Percentiles rank a stretch among this genome's conserved stretches.
These are phyloP conservation scores for Apium graveolens DNA, from an alignment of 129 eudicot genomes.

Conservation along the genomic window DNA sequence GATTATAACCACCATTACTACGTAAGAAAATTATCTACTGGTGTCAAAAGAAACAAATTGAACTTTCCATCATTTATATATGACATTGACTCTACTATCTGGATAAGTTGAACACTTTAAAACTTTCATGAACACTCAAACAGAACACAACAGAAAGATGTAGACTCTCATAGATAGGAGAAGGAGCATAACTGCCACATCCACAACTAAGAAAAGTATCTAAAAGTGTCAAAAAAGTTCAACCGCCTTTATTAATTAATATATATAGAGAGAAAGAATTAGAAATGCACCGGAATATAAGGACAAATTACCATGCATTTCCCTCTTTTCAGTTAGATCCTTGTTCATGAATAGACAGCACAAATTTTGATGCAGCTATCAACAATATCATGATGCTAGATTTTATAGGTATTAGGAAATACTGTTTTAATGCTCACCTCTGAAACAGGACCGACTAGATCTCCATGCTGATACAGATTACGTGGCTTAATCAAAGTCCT, in stretches of 20 bases:
- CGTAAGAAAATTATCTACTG: not conserved
- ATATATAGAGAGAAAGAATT: too few relatives aligned
- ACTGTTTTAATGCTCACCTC: conserved; percentile 22
- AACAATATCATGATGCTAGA: not conserved
- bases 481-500: conserved; percentile 23
- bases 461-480: conserved; percentile 21
- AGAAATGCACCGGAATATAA: not conserved
- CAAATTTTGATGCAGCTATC: not conserved
- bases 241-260: not conserved
- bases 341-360: not conserved
- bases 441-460: conserved; percentile 10
- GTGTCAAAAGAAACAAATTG: not conserved
- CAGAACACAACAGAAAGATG: not conserved
- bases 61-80: not conserved
- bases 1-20: not conserved
- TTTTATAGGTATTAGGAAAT: not conserved
- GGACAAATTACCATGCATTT: not conserved
- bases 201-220: not conserved
- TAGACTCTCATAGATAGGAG: not conserved
- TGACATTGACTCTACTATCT: not conserved
- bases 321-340: too few relatives aligned
- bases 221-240: not conserved
- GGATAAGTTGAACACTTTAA: not conserved
- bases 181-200: not conserved
- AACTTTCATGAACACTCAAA: not conserved